Evolutionary conservation across 164 flowering plant genomes (phyloP), one percentile per base, ranked within the genome.

Genomic region (Vitis amurensis): DNA sequence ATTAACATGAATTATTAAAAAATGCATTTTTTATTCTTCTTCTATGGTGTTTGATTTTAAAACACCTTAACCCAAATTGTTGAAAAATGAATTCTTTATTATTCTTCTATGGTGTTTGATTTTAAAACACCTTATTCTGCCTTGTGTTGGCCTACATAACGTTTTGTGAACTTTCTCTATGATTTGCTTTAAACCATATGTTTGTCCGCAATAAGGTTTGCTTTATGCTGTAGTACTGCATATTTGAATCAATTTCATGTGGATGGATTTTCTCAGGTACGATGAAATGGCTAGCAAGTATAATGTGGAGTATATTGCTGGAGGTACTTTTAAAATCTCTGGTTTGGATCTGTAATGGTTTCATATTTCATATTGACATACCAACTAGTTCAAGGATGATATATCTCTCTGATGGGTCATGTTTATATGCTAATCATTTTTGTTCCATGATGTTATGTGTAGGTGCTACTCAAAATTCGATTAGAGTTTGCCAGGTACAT

Each of bases 391-490:
- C 4, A 2, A 31, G 44, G 44, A 31, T 4, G 44, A 31, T 31
- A 31, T 31, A 31, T 31, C 2, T 31, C 44, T 31, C 44, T 31
- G 4, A 6, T 31, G 44, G 44, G 2, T 4, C 44, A 31, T 31
- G 6, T 31, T 31, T 31, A 4, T 6, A 0, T 31, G 44, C 44
- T 31, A 31, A 31, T 31, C 44, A 31, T 31, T 67, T 61, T 55
- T 67, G 13, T 52, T 50, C 56, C 62, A 19, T 68, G 61, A 64
- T 73, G 14, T 52, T 71, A 8, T 16, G 6, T 82, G 31, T 75
- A 94, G 98, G 98, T 70, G 97, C 99, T 50, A 94, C 99, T 30
- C 99, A 94, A 77, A 94, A 94, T 73, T 91, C 99, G 50, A 94
- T 94, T 68, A 88, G 79, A 81, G 98, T 94, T 68, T 93, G 96